Evolutionary conservation across 2,329 filamentous ascomycete species (phyloP).

Genomic region (Xylaria hypoxylon): DNA sequence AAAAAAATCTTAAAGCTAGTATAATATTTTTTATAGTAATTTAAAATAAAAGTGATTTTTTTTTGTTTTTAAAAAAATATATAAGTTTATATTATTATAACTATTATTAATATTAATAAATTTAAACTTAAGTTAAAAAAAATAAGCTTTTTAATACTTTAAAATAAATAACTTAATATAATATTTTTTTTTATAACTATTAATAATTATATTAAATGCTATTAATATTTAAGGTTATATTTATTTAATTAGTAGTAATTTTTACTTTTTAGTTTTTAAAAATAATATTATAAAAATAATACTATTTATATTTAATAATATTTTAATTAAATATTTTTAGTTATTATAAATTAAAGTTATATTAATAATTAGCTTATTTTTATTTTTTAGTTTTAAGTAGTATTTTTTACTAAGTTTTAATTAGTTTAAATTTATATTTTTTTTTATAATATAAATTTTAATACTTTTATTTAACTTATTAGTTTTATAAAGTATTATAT

Average conservation of each 20-base stretch:
- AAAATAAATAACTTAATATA: constrained; percentile 1
- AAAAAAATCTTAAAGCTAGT: too few species aligned
- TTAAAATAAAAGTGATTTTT: too few species aligned
- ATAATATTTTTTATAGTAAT: too few species aligned
- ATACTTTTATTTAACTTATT: neutral
- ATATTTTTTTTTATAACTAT: neutral
- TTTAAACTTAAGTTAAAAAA: constrained; percentile 8
- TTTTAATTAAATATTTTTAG: constrained; percentile 10
- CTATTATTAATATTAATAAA: neutral
- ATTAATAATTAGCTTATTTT: neutral
- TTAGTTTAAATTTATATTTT: neutral
- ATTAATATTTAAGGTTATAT: neutral
- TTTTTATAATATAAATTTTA: neutral
- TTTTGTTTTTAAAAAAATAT: too few species aligned
- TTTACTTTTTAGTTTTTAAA: constrained; percentile 11
- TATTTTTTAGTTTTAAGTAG: neutral
- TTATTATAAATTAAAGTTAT: constrained; percentile 4
- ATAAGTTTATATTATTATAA: too few species aligned
- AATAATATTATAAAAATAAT: constrained; percentile 13
- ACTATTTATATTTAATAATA: neutral
- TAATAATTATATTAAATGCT: constrained; percentile 2
- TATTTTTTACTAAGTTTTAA: constrained; percentile 2
- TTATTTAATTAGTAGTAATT: neutral
- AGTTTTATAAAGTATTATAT: too few species aligned
- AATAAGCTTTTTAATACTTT: constrained; percentile 1